Evolutionary conservation across 2,329 filamentous ascomycete species (phyloP).

Genomic region (Hypoxylon sp.): DNA sequence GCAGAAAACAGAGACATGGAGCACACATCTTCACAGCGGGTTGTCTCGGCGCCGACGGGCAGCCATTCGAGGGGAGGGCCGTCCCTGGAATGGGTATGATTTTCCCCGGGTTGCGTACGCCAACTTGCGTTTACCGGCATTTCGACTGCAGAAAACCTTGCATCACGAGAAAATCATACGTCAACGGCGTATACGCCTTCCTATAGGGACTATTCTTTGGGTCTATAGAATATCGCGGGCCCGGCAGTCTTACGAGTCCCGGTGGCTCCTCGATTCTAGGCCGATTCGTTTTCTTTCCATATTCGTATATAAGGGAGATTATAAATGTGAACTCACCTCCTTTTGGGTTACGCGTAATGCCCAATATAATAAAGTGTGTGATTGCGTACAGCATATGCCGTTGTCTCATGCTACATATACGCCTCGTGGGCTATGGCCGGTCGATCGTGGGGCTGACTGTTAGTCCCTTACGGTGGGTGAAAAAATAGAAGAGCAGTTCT

Average conservation of each 20-base stretch:
- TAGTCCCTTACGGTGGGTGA: constrained; percentile 11
- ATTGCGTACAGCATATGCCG: constrained; percentile 44
- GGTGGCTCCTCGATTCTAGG: constrained; percentile 16
- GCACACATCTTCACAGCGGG: constrained; percentile 32
- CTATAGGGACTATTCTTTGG: constrained; percentile 4
- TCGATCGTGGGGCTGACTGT: constrained; percentile 14
- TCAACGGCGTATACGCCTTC: constrained; percentile 25
- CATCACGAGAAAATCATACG: constrained; percentile 30
- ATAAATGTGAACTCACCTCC: constrained; percentile 16
- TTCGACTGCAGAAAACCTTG: constrained; percentile 27
- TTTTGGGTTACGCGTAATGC: constrained; percentile 27
- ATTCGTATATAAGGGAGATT: constrained; percentile 7
- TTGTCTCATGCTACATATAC: constrained; percentile 44
- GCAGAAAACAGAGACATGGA: constrained; percentile 37
- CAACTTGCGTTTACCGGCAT: constrained; percentile 29
- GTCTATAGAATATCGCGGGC: constrained; percentile 12
- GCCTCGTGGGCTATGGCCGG: constrained; percentile 31
- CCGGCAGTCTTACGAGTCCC: constrained; percentile 22
- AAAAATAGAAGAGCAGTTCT: background rate
- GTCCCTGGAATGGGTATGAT: constrained; percentile 34
- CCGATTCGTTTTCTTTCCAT: constrained; percentile 1
- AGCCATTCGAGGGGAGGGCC: constrained; percentile 19
- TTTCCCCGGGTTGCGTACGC: constrained; percentile 34
- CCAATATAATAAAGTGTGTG: constrained; percentile 25
- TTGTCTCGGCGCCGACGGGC: constrained; percentile 45